Evolutionary conservation across 2,329 filamentous ascomycete genomes (phyloP).

Genomic region (Aphanoascus verrucosus): DNA sequence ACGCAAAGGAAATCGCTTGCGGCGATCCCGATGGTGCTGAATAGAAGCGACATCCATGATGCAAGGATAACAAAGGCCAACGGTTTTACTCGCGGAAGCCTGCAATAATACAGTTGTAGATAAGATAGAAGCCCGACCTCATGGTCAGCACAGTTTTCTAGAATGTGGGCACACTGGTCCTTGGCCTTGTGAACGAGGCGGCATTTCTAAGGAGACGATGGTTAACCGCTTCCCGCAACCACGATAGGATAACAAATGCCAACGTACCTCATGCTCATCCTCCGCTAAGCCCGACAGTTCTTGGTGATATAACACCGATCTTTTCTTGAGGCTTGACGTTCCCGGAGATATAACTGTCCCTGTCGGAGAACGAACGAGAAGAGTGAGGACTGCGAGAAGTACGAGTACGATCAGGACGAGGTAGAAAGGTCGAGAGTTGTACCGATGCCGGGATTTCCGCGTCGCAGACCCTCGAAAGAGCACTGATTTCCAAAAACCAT

Average conservation of each 20-base stretch:
- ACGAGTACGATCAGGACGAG: conserved; percentile 33
- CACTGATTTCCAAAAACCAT: conserved; percentile 4
- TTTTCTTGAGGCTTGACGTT: conserved; percentile 11
- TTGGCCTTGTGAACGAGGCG: conserved; percentile 62
- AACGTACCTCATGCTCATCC: conserved; percentile 12
- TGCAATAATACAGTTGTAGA: conserved; percentile 82
- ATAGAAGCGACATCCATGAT: conserved; percentile 76
- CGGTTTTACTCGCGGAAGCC: conserved; percentile 54
- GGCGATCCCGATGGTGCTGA: conserved; percentile 93
- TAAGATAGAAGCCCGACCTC: conserved; percentile 86
- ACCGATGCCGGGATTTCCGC: conserved; percentile 23
- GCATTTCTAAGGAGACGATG: conserved; percentile 44
- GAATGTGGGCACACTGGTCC: conserved; percentile 82
- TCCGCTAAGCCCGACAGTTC: neutral
- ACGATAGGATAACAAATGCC: neutral
- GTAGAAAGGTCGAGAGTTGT: conserved; percentile 39
- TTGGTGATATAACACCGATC: conserved; percentile 21
- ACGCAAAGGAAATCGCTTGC: conserved; percentile 98
- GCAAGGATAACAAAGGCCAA: conserved; percentile 70
- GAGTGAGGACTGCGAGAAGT: conserved; percentile 25
- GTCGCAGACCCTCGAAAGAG: neutral
- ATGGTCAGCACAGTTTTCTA: conserved; percentile 71
- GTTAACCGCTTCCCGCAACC: neutral
- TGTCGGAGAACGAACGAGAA: conserved; percentile 13
- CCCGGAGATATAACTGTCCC: neutral